Evolutionary conservation across 2,329 filamentous ascomycete genomes (phyloP), one percentile per base, ranked within the genome.

Genomic region (Cladosporium sp.): DNA sequence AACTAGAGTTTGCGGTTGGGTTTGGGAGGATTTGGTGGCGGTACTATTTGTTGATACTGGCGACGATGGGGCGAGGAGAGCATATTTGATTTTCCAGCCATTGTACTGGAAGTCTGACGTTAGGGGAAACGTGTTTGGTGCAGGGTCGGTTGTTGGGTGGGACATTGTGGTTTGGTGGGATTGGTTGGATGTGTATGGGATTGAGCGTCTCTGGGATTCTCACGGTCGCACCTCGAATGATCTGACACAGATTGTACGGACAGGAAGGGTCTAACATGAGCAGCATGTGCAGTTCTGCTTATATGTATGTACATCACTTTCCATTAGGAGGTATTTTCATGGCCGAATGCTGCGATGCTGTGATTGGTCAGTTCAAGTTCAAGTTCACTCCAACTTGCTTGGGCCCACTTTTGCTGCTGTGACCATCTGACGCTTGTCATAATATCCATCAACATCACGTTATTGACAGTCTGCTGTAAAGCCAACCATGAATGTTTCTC

Each of bases 1-100:
- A 12, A 80, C 75, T 0, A 79, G 43, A 0, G 70, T 70, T 20
- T 55, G 25, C 3, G 42, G 20, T 71, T 76, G 59, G 62, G 68
- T 30, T 74, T 67, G 25, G 15, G 9, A 42, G 67, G 73, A 12
- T 55, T 61, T 20, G 72, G 67, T 69, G 65, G 28, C 60, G 37
- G 12, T 59, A 28, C 7, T 66, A 30, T 12, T 19, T 36, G 61
- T 63, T 64, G 49, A 55, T 60, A 59, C 63, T 59, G 22, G 39
- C 49, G 60, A 12, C 39, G 51, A 58, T 59, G 62, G 14, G 25
- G 56, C 12, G 52, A 52, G 12, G 19, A 58, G 38, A 2, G 37
- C 43, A 52, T 52, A 65, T 45, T 34, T 57, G 52, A 60, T 57
- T 5, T 5, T 15, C 51, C 59, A 58, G 14, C 30, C 30, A 12